phyloP scores from a whole-genome alignment of 306 rosid species.

The Trifolium repens region DNA sequence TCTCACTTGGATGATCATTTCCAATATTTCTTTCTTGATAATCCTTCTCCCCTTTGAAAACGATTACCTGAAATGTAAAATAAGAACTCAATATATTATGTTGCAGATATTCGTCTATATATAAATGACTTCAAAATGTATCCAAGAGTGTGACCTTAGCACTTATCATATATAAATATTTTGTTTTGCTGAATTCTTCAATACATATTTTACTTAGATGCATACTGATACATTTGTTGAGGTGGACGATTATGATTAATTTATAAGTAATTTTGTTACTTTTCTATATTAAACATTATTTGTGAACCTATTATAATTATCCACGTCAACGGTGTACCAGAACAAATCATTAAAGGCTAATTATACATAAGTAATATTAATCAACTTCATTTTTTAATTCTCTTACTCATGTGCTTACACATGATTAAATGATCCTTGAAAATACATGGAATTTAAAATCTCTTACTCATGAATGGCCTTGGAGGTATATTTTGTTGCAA shows the following conservation, averaged over 20 bases:
- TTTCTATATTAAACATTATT: too few species aligned
- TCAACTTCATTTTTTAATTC: not conserved
- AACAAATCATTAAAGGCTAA: not conserved
- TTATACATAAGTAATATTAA: not conserved
- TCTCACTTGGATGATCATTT: constrained; percentile 23
- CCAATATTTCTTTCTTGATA: constrained; percentile 49
- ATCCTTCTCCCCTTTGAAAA: constrained; percentile 48
- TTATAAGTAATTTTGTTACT: too few species aligned
- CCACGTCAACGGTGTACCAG: too few species aligned
- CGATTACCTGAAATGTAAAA: constrained; percentile 56
- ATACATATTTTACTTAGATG: too few species aligned
- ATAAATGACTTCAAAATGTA: too few species aligned
- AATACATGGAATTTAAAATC: not conserved
- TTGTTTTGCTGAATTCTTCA: too few species aligned
- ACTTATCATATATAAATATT: too few species aligned
- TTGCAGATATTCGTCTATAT: not conserved
- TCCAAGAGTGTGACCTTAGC: too few species aligned
- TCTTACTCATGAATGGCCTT: constrained; percentile 53
- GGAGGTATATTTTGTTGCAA: constrained; percentile 58
- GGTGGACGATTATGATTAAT: too few species aligned
- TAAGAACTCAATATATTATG: not conserved
- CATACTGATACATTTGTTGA: too few species aligned
- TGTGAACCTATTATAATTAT: too few species aligned
- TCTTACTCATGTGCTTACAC: constrained; percentile 39
- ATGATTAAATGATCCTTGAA: not conserved